Conservation (phyloP, 371 early-diverging fungal species). For the Dichotomocladium elegans region DNA sequence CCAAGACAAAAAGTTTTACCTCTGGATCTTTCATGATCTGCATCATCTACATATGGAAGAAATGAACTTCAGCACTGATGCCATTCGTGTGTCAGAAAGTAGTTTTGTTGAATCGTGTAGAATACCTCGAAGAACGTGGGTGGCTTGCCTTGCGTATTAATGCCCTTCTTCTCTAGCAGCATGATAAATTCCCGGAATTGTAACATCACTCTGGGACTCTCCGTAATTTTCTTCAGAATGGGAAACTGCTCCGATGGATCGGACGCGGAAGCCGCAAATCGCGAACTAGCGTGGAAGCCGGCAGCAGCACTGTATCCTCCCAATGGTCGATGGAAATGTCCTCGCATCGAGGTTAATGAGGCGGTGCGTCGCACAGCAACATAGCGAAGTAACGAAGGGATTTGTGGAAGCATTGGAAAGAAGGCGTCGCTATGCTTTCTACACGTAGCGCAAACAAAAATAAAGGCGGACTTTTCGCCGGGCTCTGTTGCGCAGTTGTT, state of each 20-base stretch:
- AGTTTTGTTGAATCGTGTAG: neutral
- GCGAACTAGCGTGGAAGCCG: neutral
- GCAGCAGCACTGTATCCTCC: no score
- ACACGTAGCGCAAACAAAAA: neutral
- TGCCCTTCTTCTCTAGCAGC: conserved; percentile 29
- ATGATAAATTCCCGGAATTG: conserved; percentile 32
- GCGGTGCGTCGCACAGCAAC: neutral
- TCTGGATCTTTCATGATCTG: conserved; percentile 43
- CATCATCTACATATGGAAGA: conserved; percentile 11
- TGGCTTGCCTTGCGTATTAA: conserved; percentile 25
- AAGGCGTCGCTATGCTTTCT: neutral
- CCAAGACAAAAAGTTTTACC: conserved; percentile 5
- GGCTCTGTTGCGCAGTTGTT: neutral
- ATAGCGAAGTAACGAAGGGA: neutral
- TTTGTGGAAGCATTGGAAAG: neutral
- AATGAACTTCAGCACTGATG: neutral
- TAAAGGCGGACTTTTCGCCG: neutral
- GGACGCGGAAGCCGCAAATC: neutral
- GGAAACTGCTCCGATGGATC: conserved; percentile 19
- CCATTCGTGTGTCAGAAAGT: no score
- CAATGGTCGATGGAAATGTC: neutral
- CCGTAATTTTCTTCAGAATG: conserved; percentile 26
- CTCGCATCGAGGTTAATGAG: neutral
- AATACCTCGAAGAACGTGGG: conserved; percentile 35
- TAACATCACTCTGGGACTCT: conserved; percentile 35